Conservation (phyloP, 2,329 filamentous ascomycete species). For the Phoma sp. region DNA sequence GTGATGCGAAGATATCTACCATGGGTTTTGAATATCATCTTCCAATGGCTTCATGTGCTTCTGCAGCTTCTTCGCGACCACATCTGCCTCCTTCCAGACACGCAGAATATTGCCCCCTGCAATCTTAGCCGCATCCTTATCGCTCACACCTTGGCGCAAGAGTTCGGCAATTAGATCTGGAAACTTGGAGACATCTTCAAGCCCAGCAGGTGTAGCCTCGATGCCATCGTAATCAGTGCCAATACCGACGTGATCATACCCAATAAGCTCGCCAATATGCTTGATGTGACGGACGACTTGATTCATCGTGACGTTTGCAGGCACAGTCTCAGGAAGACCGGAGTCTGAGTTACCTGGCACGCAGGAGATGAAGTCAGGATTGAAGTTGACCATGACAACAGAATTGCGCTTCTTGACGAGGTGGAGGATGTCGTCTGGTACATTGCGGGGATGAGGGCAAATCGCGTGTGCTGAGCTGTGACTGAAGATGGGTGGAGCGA, state of each 20-base stretch:
- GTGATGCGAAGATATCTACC: slow-evolving; percentile 1
- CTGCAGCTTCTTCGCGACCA: slow-evolving; percentile 72
- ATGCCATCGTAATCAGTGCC: slow-evolving; percentile 93
- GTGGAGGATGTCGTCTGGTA: slow-evolving; percentile 81
- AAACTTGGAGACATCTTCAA: slow-evolving; percentile 87
- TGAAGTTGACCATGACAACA: slow-evolving; percentile 91
- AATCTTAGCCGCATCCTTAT: slow-evolving; percentile 76
- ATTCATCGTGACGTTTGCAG: slow-evolving; percentile 73
- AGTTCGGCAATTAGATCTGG: slow-evolving; percentile 80
- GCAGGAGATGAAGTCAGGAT: slow-evolving; percentile 83
- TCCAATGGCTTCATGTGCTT: slow-evolving; percentile 53
- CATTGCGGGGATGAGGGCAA: slow-evolving; percentile 89
- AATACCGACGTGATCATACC: slow-evolving; percentile 86
- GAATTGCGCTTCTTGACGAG: slow-evolving; percentile 76
- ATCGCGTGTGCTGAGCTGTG: slow-evolving; percentile 83
- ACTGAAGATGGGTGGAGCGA: slow-evolving; percentile 85
- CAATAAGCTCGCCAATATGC: slow-evolving; percentile 82
- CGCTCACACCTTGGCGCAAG: slow-evolving; percentile 74
- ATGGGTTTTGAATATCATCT: slow-evolving; percentile 48
- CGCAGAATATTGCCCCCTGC: slow-evolving; percentile 82
- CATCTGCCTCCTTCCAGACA: slow-evolving; percentile 83
- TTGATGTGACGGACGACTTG: slow-evolving; percentile 83
- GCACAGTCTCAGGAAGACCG: slow-evolving; percentile 72
- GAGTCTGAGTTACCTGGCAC: slow-evolving; percentile 63
- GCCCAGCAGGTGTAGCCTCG: slow-evolving; percentile 67